A percentile compares a stretch with the other conserved stretches of the same genome.
Evolutionary conservation across 139 green algal genomes (phyloP).

Genomic region (Chlorella sorokiniana): DNA sequence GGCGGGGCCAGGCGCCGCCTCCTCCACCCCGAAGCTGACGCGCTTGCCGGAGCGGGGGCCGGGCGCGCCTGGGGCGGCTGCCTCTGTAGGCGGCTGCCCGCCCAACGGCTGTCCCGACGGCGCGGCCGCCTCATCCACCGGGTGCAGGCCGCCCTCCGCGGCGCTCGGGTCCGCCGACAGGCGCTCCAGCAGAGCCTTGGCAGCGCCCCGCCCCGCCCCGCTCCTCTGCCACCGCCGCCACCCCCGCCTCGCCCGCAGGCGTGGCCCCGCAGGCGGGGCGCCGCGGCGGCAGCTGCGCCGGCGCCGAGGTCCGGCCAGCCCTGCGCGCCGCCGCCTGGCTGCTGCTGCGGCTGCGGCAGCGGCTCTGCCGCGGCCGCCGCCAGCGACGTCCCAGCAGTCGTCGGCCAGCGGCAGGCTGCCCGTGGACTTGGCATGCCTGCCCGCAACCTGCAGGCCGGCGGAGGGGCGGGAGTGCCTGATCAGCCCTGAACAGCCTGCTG

Average conservation of each 20-base stretch:
- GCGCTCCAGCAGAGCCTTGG: slow-evolving; percentile 25
- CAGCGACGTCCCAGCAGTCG: not conserved
- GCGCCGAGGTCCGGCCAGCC: not conserved
- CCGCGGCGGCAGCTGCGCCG: not conserved
- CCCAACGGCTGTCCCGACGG: not conserved
- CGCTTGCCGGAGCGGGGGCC: not conserved
- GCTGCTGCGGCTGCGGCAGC: not conserved
- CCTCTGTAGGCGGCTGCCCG: not conserved
- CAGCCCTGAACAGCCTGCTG: too few relatives aligned
- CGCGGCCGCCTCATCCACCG: not conserved
- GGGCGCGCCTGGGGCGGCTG: not conserved
- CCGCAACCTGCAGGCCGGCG: not conserved
- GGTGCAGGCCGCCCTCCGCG: not conserved
- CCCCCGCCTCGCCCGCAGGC: not conserved
- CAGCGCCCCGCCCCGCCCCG: slow-evolving; percentile 17
- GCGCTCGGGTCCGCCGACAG: not conserved
- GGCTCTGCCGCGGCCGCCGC: slow-evolving; percentile 11
- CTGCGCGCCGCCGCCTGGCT: not conserved
- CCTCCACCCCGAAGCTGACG: slow-evolving; percentile 8
- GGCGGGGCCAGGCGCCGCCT: not conserved
- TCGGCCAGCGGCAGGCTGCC: not conserved
- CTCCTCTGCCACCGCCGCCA: slow-evolving; percentile 3
- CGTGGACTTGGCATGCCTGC: not conserved
- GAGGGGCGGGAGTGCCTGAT: too few relatives aligned
- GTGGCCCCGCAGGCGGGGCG: not conserved